Percentiles rank a stretch among this genome's conserved stretches.
Conservation (phyloP, 495 filamentous ascomycete species). For the Staphylotrichum longicolle region DNA sequence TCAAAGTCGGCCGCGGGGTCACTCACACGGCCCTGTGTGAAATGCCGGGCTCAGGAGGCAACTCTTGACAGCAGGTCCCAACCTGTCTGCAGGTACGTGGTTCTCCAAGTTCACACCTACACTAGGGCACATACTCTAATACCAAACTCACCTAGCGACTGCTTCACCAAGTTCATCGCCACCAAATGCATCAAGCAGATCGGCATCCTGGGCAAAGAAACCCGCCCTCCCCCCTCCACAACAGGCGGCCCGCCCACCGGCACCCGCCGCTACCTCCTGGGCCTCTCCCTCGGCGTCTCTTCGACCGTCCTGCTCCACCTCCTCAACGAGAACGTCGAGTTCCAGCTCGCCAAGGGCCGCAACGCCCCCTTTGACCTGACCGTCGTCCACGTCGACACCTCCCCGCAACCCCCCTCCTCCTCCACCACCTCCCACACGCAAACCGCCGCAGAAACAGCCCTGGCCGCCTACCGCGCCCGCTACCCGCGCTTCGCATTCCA, state of each 20-base stretch:
- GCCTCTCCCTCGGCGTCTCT: constrained; percentile 78
- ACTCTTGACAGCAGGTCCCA: constrained; percentile 31
- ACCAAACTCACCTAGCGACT: constrained; percentile 52
- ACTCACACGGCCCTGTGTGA: constrained; percentile 24
- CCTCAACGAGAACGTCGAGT: constrained; percentile 63
- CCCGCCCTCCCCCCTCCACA: constrained; percentile 43
- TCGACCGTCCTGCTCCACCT: constrained; percentile 77
- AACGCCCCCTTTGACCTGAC: constrained; percentile 62
- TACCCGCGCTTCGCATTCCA: constrained; percentile 63
- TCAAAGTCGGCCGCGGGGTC: constrained; percentile 11
- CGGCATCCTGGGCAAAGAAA: constrained; percentile 51
- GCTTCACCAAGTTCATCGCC: constrained; percentile 71
- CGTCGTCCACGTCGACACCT: constrained; percentile 62
- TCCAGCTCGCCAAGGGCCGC: constrained; percentile 53
- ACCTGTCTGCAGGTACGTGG: constrained; percentile 25
- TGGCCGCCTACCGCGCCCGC: constrained; percentile 32
- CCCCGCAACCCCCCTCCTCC: constrained; percentile 1
- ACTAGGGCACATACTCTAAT: constrained; percentile 14
- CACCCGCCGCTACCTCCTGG: constrained; percentile 62
- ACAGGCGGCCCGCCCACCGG: constrained; percentile 33
- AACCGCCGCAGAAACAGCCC: constrained; percentile 4
- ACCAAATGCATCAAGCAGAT: constrained; percentile 78
- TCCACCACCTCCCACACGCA: constrained; percentile 4
- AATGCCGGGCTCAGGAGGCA: constrained; percentile 30
- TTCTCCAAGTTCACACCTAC: background rate